Base-by-base conservation (phyloP, 2,329 filamentous ascomycete species). In the Elsinoe batatas region DNA sequence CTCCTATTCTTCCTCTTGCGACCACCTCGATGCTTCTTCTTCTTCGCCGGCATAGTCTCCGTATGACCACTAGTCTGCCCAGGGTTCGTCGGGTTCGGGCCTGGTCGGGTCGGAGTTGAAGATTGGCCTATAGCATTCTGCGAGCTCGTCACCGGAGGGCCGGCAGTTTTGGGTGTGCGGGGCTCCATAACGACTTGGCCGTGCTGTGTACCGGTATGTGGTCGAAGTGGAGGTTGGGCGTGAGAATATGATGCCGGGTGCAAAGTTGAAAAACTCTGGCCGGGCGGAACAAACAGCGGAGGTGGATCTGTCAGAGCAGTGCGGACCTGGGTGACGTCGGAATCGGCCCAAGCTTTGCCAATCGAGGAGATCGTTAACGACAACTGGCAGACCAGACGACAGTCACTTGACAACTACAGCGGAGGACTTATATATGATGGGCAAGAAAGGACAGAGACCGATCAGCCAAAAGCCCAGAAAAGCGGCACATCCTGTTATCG, bases 1-100 rank as follows among this genome's bases (percentile, higher is more conserved):
- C 87, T 81, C 60, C 89, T 81, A 59, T 82, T 72, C 58, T 82
- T 82, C 70, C 86, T 87, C 73, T 89, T 90, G 76, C 85, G 91
- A 36, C 87, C 85, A 32, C 81, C 84, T 43, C 87, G 81, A 68
- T 89, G 85, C 63, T 83, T 85, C 66, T 85, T 87, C 67, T 88
- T 87, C 74, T 79, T 79, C n/a, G 40, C 18, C n/a, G 40, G 40
- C 40, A 44, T 44, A 20, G 20, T 44, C 6, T 44, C 40, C 20
- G 40, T 26, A n/a, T 22, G 47, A 38, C 47, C 26, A 15, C 20
- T 8, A 13, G 47, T 26, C n/a, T 18, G 12, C 32, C 32, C 46
- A 26, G 32, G 32, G 17, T 36, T 33, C 5, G 18, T 38, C 15
- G 47, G 47, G 17, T 51, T 35, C 7, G 17, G 32, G 20, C 18